These are phyloP conservation scores for Trichoderma atroviride DNA, from an alignment of 2,329 filamentous ascomycete genomes.

Conservation along the genomic window DNA sequence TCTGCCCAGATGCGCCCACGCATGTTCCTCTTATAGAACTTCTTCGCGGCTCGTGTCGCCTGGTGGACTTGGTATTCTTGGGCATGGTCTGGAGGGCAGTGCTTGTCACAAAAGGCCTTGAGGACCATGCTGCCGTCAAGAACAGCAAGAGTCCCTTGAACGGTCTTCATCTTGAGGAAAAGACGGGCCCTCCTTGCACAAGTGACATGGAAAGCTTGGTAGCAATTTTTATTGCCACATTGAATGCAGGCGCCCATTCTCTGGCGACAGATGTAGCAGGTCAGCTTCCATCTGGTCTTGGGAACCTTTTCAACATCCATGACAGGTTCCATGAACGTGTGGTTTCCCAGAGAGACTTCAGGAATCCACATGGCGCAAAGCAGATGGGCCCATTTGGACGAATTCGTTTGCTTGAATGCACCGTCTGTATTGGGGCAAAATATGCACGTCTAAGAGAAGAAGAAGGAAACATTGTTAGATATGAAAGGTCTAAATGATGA, in stretches of 20 bases:
- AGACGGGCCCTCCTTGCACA: constrained; percentile 86
- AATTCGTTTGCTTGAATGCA: constrained; percentile 97
- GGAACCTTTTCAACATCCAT: constrained; percentile 98
- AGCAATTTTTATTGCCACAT: constrained; percentile 96
- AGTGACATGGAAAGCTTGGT: constrained; percentile 95
- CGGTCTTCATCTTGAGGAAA: constrained; percentile 96
- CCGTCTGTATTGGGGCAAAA: constrained; percentile 98
- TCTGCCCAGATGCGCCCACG: constrained; percentile 89
- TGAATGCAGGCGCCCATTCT: constrained; percentile 98
- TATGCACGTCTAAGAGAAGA: constrained; percentile 73
- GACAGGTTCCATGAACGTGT: constrained; percentile 97
- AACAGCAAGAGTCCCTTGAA: constrained; percentile 74
- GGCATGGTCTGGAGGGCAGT: constrained; percentile 86
- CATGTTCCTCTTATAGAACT: constrained; percentile 89
- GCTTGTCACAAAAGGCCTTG: constrained; percentile 95
- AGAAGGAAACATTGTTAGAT: background rate
- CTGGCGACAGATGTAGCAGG: constrained; percentile 95
- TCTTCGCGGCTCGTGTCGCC: constrained; percentile 80
- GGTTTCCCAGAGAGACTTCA: constrained; percentile 92
- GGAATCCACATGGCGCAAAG: constrained; percentile 99
- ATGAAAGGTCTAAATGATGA: background rate
- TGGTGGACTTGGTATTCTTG: constrained; percentile 81
- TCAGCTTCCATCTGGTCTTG: constrained; percentile 88
- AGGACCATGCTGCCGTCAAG: constrained; percentile 79
- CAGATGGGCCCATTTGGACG: constrained; percentile 94